phyloP scores from a whole-genome alignment of 106 monocot species.

The Dioscorea alata region DNA sequence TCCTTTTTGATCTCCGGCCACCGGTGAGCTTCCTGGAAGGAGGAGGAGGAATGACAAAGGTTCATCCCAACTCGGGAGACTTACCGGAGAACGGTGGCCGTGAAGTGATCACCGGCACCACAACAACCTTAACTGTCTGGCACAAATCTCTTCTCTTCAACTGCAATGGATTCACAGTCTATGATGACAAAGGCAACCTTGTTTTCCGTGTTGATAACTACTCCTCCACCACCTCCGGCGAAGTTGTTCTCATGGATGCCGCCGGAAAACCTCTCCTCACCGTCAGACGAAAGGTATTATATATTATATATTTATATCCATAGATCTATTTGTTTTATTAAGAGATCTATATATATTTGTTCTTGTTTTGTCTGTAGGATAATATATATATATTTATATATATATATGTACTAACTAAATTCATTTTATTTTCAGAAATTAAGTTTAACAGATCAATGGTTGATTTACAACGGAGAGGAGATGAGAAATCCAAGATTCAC shows the following conservation, averaged over 20 bases:
- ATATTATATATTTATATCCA: background rate
- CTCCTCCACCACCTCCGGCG: conserved; percentile 9
- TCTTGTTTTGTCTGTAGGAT: no score
- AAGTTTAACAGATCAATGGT: conserved; percentile 52
- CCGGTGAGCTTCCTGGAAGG: no score
- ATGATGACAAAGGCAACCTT: conserved; percentile 34
- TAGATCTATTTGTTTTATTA: no score
- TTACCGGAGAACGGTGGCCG: background rate
- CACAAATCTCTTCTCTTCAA: conserved; percentile 37
- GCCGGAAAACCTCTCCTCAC: conserved; percentile 50
- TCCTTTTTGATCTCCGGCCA: background rate
- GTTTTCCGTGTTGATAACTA: conserved; percentile 65
- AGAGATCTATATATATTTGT: no score
- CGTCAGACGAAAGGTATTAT: conserved; percentile 39
- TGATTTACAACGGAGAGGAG: conserved; percentile 44
- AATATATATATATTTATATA: no score
- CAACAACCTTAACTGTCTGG: conserved; percentile 41
- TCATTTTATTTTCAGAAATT: conserved; percentile 22
- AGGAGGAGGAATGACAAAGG: conserved; percentile 3
- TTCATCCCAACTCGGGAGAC: conserved; percentile 15
- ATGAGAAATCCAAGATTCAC: conserved; percentile 19
- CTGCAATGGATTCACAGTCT: conserved; percentile 52
- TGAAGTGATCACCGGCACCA: background rate
- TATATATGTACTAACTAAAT: background rate
- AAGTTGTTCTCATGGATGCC: conserved; percentile 68